These are phyloP conservation scores for Cardamine occulta DNA, from an alignment of 345 rosid species.

Conservation along the genomic window DNA sequence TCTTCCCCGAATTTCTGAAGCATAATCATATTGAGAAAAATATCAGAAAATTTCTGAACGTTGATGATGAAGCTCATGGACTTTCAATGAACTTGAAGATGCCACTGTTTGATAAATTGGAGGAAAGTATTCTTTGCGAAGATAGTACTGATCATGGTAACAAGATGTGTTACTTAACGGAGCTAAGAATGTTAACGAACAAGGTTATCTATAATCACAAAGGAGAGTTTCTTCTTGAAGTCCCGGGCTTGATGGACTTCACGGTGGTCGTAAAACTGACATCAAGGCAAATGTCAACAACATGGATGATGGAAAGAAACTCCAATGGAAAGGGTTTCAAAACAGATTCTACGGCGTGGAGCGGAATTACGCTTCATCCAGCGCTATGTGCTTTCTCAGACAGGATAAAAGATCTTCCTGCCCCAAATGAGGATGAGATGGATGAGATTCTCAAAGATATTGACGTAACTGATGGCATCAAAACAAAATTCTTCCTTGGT, in stretches of 20 bases:
- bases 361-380: conserved; percentile 56
- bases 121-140: conserved; percentile 58
- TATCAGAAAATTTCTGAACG: too few relatives aligned
- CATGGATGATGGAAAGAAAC: conserved; percentile 45
- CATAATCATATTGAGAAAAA: not conserved
- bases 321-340: conserved; percentile 50
- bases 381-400: conserved; percentile 33
- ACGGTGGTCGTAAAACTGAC: conserved; percentile 60
- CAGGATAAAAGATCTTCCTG: not conserved
- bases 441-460: conserved; percentile 53
- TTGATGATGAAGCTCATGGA: not conserved
- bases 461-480: conserved; percentile 57
- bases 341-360: not conserved
- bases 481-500: conserved; percentile 49
- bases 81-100: conserved; percentile 24
- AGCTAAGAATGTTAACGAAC: conserved; percentile 68
- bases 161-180: conserved; percentile 53
- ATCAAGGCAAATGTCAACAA: conserved; percentile 47
- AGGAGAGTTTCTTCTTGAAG: conserved; percentile 66
- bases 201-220: conserved; percentile 66
- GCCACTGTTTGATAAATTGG: conserved; percentile 38
- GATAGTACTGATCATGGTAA: conserved; percentile 47
- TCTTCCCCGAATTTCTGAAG: conserved; percentile 39
- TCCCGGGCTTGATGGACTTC: conserved; percentile 71
- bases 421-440: conserved; percentile 49